Base-by-base conservation (phyloP, 306 rosid species). In the Fagus sylvatica region DNA sequence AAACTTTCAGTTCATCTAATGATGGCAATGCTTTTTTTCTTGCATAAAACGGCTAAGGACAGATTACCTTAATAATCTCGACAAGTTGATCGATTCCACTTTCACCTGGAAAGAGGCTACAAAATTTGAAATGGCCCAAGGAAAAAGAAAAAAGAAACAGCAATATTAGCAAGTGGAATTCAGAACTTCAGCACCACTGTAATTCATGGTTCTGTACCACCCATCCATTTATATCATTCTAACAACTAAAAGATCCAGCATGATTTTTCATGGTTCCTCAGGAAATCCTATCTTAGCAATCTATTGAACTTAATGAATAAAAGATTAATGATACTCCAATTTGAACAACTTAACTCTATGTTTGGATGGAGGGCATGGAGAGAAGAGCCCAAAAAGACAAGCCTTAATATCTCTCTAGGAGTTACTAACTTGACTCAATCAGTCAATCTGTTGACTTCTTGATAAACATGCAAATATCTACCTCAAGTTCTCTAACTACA, bases 61-160 rank as follows among this genome's bases (percentile, higher is more conserved):
- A 78, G 22, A 17, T 74, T 66, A 90, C 95, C 92, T 88, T 90
- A 71, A 90, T 88, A 69, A 88, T 88, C 83, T 88, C 95, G 77
- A 90, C 92, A 77, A 90, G 92, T 71, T 90, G 95, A 83, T 90
- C 92, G 57, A 86, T 91, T 61, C 89, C 95, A 78, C 91, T 86
- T 57, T 86, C 91, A 32, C 95, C 91, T 1, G 89, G 92, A 74
- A 88, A 88, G 62, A 90, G 95, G 95, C 92, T 90, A 73, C 73
- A 83, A 77, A 59, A 74, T 75, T 65, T 56, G 70, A 68, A 46
- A 43, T 30, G 79, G 74, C 78, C 67, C 57, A 76, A 72, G 28
- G 43, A 34, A 60, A 54, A 73, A 72, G 67, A 7, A 61, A 34
- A 55, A 56, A n/a, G 22, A 71, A 53, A 53, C 72, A 40, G 6